Evolutionary conservation across 495 filamentous ascomycete species (phyloP).

Genomic region (Lophiostoma macrostomum): DNA sequence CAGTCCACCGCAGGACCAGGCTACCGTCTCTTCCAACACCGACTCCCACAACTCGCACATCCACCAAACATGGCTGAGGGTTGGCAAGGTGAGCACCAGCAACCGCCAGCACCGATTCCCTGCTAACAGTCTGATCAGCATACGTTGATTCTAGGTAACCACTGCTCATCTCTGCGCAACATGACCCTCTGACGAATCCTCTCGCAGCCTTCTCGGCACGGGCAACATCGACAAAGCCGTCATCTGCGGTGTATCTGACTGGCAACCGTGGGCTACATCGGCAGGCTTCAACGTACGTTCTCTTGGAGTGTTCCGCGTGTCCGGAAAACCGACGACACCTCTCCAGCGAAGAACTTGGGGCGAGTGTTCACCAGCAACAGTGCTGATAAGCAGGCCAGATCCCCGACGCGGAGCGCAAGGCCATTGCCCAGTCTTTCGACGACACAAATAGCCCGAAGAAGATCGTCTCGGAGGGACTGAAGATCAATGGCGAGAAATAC

Average conservation of each 20-base stretch:
- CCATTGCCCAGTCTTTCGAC: constrained; percentile 48
- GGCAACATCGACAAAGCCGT: constrained; percentile 83
- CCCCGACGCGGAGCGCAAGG: constrained; percentile 58
- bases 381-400: constrained; percentile 46
- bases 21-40: not conserved
- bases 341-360: not conserved
- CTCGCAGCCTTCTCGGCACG: constrained; percentile 68
- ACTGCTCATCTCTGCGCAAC: constrained; percentile 16
- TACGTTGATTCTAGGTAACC: constrained; percentile 66
- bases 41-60: constrained; percentile 9
- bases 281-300: constrained; percentile 65
- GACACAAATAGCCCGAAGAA: constrained; percentile 49
- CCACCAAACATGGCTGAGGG: constrained; percentile 53
- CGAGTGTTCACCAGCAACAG: not conserved
- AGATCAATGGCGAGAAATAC: constrained; percentile 69
- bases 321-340: not conserved
- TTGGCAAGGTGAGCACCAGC: constrained; percentile 56
- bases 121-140: constrained; percentile 43
- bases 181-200: constrained; percentile 28
- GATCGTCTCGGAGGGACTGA: constrained; percentile 60
- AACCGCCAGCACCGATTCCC: constrained; percentile 6
- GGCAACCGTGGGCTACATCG: constrained; percentile 77
- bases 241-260: constrained; percentile 78
- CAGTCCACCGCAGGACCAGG: constrained; percentile 1
- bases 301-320: too few species aligned